Base-by-base conservation (phyloP, 2,329 filamentous ascomycete species). In the Cadophora sp. region DNA sequence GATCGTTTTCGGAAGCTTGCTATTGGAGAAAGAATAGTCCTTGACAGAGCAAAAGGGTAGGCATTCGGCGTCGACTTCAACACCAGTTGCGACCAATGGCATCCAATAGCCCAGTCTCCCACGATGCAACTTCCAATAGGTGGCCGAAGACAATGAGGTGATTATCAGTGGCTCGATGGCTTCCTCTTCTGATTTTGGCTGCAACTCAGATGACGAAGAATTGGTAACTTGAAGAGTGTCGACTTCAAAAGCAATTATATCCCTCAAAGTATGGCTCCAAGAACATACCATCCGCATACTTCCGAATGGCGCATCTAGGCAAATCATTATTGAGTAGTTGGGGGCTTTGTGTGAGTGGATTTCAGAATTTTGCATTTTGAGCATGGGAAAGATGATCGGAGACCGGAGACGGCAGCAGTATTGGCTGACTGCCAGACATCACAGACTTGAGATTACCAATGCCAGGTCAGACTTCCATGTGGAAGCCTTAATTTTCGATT, bases 301-400 rank as follows among this genome's bases (percentile, higher is more conserved):
- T 12, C 50, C 50, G 50, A 53, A 53, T 53, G 24, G 50, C 50
- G 8, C 22, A 26, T 51, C 3, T 9, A 14, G 34, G 34, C 34
- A 9, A 11, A 34, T 34, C 31, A 34, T 4, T 34, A 34, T 34
- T 34, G 31, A 34, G 4, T 4, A 34, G 4, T 34, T 34, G 22
- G 11, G 48, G 11, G n/a, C n/a, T 53, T 16, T 27, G 9, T 43
- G 4, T 16, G 50, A 27, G 50, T 53, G 24, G 24, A 26, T 14
- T 53, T n/a, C n/a, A n/a, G n/a, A 19, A 43, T 43, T 27, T 16
- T 53, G 50, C 24, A 53, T 53, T 53, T 53, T 53, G 50, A 53
- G 50, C 22, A 27, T 4, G 12, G 9, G 22, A 11, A 16, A 27
- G 11, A 53, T 53, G 12, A 26, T 53, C 50, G 50, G 50, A 53